A percentile compares a stretch with the other conserved stretches of the same genome.
phyloP scores from a whole-genome alignment of 2,329 filamentous ascomycete species.

The Metarhizium robertsii region DNA sequence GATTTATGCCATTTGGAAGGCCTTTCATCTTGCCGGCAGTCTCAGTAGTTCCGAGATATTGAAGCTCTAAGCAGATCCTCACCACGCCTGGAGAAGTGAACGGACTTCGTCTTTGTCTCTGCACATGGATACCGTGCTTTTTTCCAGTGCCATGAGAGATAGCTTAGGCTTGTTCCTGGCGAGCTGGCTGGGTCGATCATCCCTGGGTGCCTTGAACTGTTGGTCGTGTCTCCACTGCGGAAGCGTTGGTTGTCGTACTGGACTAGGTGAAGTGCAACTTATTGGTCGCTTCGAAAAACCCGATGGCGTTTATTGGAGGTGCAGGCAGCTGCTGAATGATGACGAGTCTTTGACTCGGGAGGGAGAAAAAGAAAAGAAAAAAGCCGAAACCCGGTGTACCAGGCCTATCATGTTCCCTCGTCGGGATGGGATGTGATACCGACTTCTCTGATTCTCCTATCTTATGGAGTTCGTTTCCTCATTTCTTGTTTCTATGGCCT shows the following conservation, averaged over 20 bases:
- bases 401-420: too few species aligned
- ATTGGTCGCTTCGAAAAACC: too few species aligned
- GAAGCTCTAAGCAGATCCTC: not conserved
- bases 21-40: not conserved
- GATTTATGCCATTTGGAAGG: not conserved
- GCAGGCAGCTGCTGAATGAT: too few species aligned
- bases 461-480: slow-evolving; percentile 1
- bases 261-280: too few species aligned
- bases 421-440: too few species aligned
- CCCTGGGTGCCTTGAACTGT: not conserved
- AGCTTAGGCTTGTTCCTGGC: not conserved
- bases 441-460: not conserved
- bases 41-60: not conserved
- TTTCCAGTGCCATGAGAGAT: slow-evolving; percentile 5
- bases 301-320: too few species aligned
- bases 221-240: too few species aligned
- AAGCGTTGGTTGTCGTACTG: too few species aligned
- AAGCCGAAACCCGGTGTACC: too few species aligned
- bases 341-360: too few species aligned
- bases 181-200: not conserved
- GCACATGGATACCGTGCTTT: slow-evolving; percentile 8
- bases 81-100: not conserved
- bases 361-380: too few species aligned
- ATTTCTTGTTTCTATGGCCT: not conserved
- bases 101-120: not conserved